Evolutionary conservation across 495 filamentous ascomycete species (phyloP).

Genomic region (Penicillium angulare): DNA sequence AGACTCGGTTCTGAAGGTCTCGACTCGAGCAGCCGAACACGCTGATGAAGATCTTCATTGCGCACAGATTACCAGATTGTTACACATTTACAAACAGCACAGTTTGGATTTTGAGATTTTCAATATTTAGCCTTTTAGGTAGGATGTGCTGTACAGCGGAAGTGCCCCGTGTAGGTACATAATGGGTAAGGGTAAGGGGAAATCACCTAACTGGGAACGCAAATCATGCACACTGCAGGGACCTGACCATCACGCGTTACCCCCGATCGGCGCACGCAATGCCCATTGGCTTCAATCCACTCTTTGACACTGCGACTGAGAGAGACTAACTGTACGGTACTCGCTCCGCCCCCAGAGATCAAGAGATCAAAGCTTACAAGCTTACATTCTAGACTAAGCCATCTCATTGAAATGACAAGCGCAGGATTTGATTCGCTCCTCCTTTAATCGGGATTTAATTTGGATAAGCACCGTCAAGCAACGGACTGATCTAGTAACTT

Average conservation of each 20-base stretch:
- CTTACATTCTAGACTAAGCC: too few relatives aligned
- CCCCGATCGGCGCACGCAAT: not conserved
- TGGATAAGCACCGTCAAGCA: not conserved
- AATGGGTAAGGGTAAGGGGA: not conserved
- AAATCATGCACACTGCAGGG: not conserved
- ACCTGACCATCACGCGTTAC: not conserved
- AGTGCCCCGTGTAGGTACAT: too few relatives aligned
- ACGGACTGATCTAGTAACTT: not conserved
- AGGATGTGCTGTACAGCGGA: too few relatives aligned
- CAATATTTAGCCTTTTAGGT: too few relatives aligned
- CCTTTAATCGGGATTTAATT: not conserved
- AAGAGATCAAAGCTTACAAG: too few relatives aligned
- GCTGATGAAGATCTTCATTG: conserved; percentile 1
- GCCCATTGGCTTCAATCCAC: not conserved
- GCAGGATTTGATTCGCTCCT: not conserved
- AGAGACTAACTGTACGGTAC: too few relatives aligned
- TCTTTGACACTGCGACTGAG: not conserved
- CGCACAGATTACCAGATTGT: conserved; percentile 4
- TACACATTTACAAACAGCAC: not conserved
- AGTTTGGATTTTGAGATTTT: too few relatives aligned
- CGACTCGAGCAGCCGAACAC: not conserved
- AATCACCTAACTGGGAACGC: not conserved
- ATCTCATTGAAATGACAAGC: too few relatives aligned
- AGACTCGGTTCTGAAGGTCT: not conserved
- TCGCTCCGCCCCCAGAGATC: too few relatives aligned